Evolutionary conservation across 2,329 filamentous ascomycete species (phyloP).

Genomic region (Cercospora nicotianae): DNA sequence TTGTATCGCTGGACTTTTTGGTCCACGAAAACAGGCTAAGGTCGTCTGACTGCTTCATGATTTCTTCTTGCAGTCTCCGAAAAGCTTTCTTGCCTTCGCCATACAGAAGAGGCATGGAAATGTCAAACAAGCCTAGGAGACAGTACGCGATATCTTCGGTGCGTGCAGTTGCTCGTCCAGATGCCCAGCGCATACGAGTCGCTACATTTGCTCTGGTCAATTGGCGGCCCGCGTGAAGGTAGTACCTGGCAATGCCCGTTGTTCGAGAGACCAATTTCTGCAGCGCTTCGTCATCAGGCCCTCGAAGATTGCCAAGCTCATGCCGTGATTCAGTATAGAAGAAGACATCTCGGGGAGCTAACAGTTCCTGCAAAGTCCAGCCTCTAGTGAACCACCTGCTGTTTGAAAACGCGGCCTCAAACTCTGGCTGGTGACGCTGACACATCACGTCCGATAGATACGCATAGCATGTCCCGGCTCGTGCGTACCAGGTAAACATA

Average conservation of each 20-base stretch:
- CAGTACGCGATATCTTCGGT: slow-evolving; percentile 23
- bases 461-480: not conserved
- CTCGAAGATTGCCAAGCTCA: not conserved
- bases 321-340: not conserved
- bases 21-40: slow-evolving; percentile 7
- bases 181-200: slow-evolving; percentile 25
- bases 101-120: slow-evolving; percentile 49
- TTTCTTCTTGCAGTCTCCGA: slow-evolving; percentile 16
- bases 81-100: slow-evolving; percentile 32
- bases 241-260: not conserved
- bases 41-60: slow-evolving; percentile 13
- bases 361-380: not conserved
- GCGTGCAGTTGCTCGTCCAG: slow-evolving; percentile 14
- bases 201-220: slow-evolving; percentile 6
- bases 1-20: not conserved
- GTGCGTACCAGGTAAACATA: not conserved
- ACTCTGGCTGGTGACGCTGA: not conserved
- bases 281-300: not conserved
- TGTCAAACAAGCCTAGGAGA: slow-evolving; percentile 40
- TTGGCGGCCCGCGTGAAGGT: not conserved
- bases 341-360: not conserved
- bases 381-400: not conserved
- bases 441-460: not conserved
- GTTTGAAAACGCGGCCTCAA: not conserved
- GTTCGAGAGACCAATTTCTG: not conserved